These are phyloP conservation scores for Carallia pectinifolia DNA, from an alignment of 345 rosid genomes.

Conservation along the genomic window DNA sequence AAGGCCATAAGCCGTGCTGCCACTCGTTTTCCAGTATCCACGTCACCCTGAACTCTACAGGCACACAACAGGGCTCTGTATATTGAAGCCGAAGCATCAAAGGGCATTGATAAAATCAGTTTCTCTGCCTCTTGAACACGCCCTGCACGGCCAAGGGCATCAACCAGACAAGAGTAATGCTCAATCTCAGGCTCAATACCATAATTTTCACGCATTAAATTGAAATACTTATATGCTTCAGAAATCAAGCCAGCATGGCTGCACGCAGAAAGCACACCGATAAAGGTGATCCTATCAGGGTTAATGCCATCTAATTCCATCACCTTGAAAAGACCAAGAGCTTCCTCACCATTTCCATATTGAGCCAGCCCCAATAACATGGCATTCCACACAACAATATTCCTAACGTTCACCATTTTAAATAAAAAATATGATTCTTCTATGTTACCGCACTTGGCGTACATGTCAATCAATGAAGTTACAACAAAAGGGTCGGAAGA, in stretches of 20 bases:
- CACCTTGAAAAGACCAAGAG: conserved; percentile 39
- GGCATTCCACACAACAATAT: conserved; percentile 47
- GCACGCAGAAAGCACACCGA: conserved; percentile 55
- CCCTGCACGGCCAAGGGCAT: conserved; percentile 64
- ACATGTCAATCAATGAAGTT: conserved; percentile 66
- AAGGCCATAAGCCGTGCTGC: conserved; percentile 46
- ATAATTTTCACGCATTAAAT: conserved; percentile 42
- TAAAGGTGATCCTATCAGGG: conserved; percentile 50
- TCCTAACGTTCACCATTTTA: conserved; percentile 34
- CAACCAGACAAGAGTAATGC: conserved; percentile 60
- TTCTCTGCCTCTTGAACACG: conserved; percentile 48
- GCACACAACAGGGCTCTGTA: conserved; percentile 57
- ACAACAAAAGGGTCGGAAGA: conserved; percentile 45
- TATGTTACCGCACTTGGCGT: conserved; percentile 67
- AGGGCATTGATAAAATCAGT: conserved; percentile 48
- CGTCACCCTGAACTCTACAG: conserved; percentile 49
- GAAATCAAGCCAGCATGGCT: conserved; percentile 51
- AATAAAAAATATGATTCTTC: conserved; percentile 50
- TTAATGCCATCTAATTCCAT: conserved; percentile 38
- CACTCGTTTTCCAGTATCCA: conserved; percentile 46
- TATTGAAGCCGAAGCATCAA: conserved; percentile 58
- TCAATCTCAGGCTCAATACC: conserved; percentile 56
- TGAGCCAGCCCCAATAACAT: conserved; percentile 57
- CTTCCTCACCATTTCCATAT: conserved; percentile 56
- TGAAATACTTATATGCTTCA: conserved; percentile 43